Evolutionary conservation across 257 asterid species (phyloP), one percentile per base, ranked within the genome.

Genomic region (Solanum ossicruentum): DNA sequence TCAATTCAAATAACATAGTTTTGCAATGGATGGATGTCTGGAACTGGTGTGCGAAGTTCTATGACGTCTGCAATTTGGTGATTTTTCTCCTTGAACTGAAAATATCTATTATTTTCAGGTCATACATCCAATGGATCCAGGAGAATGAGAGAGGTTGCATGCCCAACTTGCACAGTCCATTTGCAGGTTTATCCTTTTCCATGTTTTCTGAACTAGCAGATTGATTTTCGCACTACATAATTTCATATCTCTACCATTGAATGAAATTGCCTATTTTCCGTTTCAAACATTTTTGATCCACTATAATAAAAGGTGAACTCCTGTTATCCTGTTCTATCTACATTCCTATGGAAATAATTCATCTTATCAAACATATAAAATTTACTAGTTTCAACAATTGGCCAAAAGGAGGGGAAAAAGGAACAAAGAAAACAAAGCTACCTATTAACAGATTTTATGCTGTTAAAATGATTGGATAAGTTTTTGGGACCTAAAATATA

Each of bases 141-240:
- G 83, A 87, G 88, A 80, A 92, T 88, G 94, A 93, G 96, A 89
- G 98, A 95, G 86, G 99, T 94, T 80, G 99, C 88, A 10, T 94
- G 99, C 84, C 99, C 99, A 79, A 95, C 92, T 3, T 95, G 99
- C 92, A 95, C 99, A 1, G 97, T 94, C 86, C 98, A 94, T 88
- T 89, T 95, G 80, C 98, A 95, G 98, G 98, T 95, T 75, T 75
- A 75, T 41, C 32, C 82, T 75, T 49, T 23, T 23, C 45, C 10
- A 61, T 13, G 6, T 75, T 75, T 75, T 8, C 26, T 47, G 23
- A 49, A n/a, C 21, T 49, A 23, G 41, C 11, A 18, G 82, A 75
- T 75, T 75, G 61, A 49, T 75, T 75, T 73, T 12, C 4, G 0
- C n/a, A 7, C 43, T 73, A 39, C 77, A 32, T 36, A 69, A 36